Evolutionary conservation across 208 protist genomes (phyloP), one percentile per base, ranked within the genome.

Genomic region (Trypanosoma lewisi): DNA sequence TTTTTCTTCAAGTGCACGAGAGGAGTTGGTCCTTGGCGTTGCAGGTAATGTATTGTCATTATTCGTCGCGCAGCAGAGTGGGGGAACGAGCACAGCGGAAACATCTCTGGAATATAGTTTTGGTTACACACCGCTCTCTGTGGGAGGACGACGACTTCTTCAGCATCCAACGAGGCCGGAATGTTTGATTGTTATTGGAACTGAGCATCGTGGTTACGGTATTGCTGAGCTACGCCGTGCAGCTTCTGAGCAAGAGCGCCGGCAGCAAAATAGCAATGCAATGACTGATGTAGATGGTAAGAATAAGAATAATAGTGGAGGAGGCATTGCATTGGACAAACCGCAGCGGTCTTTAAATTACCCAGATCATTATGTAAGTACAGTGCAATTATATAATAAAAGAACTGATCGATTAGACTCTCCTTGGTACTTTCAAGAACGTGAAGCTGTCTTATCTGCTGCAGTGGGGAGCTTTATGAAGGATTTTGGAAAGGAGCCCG

Each of bases 341-440:
- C 77, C 72, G 0, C 48, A 74, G n/a, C 80, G 82, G 30, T 87
- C 83, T 19, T 75, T 89, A 3, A 82, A 80, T 36, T 62, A 75
- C 27, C 56, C 74, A 17, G 80, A 90, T 70, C 41, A 66, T 19
- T 89, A 94, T 74, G 61, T 66, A 28, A 94, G 87, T 64, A 81
- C 79, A 34, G 30, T 94, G 33, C 88, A 94, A 68, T 73, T 94
- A 34, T 91, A 87, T 44, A 76, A 92, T 65, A 71, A 76, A n/a
- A 75, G 57, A 4, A 68, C 73, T 21, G 73, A 85, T 52, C 68
- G 67, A 3, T 58, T 92, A 45, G 71, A 80, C 27, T 75, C 82
- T 34, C 82, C 82, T 11, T 76, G 85, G 57, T 82, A 87, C 69
- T 81, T 92, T 45, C 71, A 77, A 28, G 75, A 82, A 7, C 77